A percentile compares a stretch with the other conserved stretches of the same genome.
These are phyloP conservation scores for Babesia ovata DNA, from an alignment of 169 alveolate species.

Conservation along the genomic window DNA sequence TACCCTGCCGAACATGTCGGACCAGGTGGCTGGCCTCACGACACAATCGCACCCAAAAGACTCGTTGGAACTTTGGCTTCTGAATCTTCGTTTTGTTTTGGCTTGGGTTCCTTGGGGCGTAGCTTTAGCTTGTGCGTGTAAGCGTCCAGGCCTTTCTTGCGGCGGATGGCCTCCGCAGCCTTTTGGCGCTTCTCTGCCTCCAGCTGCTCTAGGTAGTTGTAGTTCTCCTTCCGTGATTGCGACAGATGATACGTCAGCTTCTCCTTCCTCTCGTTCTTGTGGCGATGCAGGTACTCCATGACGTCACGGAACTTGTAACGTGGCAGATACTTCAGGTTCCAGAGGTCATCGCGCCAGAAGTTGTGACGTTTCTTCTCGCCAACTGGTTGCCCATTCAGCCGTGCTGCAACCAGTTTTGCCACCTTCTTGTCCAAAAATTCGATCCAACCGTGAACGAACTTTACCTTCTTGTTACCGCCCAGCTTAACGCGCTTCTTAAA, in stretches of 20 bases:
- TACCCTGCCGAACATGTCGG: not conserved
- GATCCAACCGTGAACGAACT: slow-evolving; percentile 85
- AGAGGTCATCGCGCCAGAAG: slow-evolving; percentile 86
- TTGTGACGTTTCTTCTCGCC: slow-evolving; percentile 91
- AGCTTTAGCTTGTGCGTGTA: slow-evolving; percentile 4
- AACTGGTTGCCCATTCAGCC: slow-evolving; percentile 84
- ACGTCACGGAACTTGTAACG: slow-evolving; percentile 85
- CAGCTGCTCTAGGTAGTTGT: slow-evolving; percentile 62
- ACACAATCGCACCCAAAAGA: slow-evolving; percentile 50
- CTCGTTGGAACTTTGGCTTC: slow-evolving; percentile 30
- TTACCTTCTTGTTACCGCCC: slow-evolving; percentile 65
- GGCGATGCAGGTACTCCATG: slow-evolving; percentile 47
- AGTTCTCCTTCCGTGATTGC: slow-evolving; percentile 38
- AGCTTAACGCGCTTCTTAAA: slow-evolving; percentile 52
- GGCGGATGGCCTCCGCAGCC: slow-evolving; percentile 6
- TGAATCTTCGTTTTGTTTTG: slow-evolving; percentile 6
- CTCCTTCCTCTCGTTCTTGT: slow-evolving; percentile 55
- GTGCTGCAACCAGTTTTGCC: slow-evolving; percentile 87
- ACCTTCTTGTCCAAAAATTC: slow-evolving; percentile 86
- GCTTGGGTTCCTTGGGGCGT: slow-evolving; percentile 6
- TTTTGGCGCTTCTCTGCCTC: slow-evolving; percentile 59
- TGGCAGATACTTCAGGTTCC: slow-evolving; percentile 90
- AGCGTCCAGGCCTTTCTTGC: slow-evolving; percentile 11
- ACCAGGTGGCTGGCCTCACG: slow-evolving; percentile 8
- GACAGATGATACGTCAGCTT: slow-evolving; percentile 44